Evolutionary conservation across 495 filamentous ascomycete genomes (phyloP).

Genomic region (Neurospora tetraspora): DNA sequence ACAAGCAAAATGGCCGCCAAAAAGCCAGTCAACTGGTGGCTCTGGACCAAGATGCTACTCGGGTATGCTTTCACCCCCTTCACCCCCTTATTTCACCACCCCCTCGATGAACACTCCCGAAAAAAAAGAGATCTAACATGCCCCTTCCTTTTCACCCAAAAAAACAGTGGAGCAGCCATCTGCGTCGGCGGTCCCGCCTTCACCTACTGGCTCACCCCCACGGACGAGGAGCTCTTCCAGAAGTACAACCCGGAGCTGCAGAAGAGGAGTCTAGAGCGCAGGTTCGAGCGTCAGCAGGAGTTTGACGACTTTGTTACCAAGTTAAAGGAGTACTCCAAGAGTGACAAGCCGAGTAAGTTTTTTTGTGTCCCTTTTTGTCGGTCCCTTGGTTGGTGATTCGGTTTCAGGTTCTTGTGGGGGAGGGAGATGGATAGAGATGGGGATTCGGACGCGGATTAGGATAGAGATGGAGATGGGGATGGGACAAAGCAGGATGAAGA

Average conservation of each 20-base stretch:
- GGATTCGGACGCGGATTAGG: not conserved
- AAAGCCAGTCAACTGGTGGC: slow-evolving; percentile 26
- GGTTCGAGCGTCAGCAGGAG: slow-evolving; percentile 64
- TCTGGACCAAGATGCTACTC: slow-evolving; percentile 25
- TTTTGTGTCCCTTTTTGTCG: not conserved
- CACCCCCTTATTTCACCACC: not conserved
- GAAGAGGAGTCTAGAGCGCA: slow-evolving; percentile 65
- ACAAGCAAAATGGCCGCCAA: slow-evolving; percentile 15
- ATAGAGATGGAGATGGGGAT: not conserved
- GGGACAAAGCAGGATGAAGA: not conserved
- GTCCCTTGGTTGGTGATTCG: not conserved
- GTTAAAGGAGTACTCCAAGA: slow-evolving; percentile 83
- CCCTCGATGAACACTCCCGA: not conserved
- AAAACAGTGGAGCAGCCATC: slow-evolving; percentile 51
- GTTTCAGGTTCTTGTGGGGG: not conserved
- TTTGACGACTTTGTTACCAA: slow-evolving; percentile 77
- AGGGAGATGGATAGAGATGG: slow-evolving; percentile 5
- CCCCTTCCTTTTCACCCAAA: not conserved
- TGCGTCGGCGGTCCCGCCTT: slow-evolving; percentile 79
- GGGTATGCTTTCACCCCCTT: slow-evolving; percentile 11
- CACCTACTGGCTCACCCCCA: slow-evolving; percentile 68
- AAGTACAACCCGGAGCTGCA: slow-evolving; percentile 90
- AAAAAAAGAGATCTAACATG: not conserved
- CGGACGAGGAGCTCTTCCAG: slow-evolving; percentile 85
- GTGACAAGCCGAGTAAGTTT: slow-evolving; percentile 63